Evolutionary conservation across 2,329 filamentous ascomycete species (phyloP), one percentile per base, ranked within the genome.

Genomic region (Botrytis byssoidea): DNA sequence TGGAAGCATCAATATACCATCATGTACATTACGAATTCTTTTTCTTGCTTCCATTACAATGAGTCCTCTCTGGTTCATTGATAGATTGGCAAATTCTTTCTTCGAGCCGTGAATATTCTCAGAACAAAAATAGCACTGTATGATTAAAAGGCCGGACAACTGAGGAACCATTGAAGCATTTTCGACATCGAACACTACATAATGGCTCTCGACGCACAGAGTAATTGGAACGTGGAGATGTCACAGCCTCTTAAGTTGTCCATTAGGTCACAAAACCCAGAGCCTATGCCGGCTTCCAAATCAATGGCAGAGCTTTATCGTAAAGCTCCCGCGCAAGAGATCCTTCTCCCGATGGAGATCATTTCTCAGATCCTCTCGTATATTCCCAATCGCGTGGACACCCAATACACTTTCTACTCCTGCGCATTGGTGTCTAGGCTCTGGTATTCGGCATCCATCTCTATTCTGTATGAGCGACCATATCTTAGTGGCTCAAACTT

Each of bases 141-240:
- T 32, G 20, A 29, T 51, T 32, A 29, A 48, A 67, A 69, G n/a
- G 7, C 12, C 22, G 10, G 46, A 32, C 14, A 29, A 69, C 59
- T 16, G 35, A 66, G 35, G 14, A 51, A 51, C 29, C 18, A 32
- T 42, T 48, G 25, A 55, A 66, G 4, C 40, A 35, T 14, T 25
- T 25, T 51, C 14, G 29, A 65, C 25, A 20, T 32, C 40, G 35
- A 40, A 9, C 55, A 70, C 40, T 32, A 51, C 42, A 74, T 67
- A 42, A 79, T 78, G 74, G 79, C 79, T 37, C 77, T 81, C 35
- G 79, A 81, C 64, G 75, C 78, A 6, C 79, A 81, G 74, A 78
- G 76, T 64, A 81, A 81, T 72, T 81, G 79, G 79, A 76, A 80
- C 35, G 74, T 80, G 12, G 79, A 80, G 71, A 81, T 81, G 79